Evolutionary conservation across 1,284 basidiomycete genomes (phyloP).

Genomic region (Malassezia sp.): DNA sequence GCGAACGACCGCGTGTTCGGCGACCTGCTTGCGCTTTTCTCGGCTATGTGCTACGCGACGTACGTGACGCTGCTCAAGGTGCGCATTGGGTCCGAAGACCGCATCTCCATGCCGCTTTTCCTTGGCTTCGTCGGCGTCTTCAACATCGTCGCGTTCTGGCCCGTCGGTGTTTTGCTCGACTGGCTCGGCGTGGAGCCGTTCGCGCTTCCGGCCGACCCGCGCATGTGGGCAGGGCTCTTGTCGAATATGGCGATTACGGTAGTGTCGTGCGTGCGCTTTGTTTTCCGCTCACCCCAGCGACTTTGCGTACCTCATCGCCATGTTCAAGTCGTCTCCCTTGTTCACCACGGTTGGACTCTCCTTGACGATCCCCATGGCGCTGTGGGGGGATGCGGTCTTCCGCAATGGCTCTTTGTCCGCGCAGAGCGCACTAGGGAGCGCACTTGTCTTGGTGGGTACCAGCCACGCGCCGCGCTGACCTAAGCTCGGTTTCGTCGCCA

Average conservation of each 20-base stretch:
- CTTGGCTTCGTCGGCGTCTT: slow-evolving; percentile 62
- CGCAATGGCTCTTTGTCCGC: slow-evolving; percentile 44
- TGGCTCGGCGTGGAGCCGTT: slow-evolving; percentile 63
- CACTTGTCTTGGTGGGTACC: slow-evolving; percentile 27
- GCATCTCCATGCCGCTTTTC: slow-evolving; percentile 50
- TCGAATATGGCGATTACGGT: slow-evolving; percentile 62
- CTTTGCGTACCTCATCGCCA: slow-evolving; percentile 53
- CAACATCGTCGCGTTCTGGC: slow-evolving; percentile 71
- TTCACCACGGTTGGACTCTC: slow-evolving; percentile 87
- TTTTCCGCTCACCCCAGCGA: slow-evolving; percentile 48
- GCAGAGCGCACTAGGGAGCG: slow-evolving; percentile 25
- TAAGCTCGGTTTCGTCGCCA: slow-evolving; percentile 10
- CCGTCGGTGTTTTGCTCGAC: slow-evolving; percentile 70
- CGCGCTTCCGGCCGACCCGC: slow-evolving; percentile 57
- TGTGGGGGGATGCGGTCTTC: slow-evolving; percentile 64
- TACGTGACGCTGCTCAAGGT: slow-evolving; percentile 83
- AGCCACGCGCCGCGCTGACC: too few species aligned
- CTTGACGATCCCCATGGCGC: slow-evolving; percentile 83
- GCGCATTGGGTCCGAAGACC: slow-evolving; percentile 49
- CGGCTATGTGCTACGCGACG: slow-evolving; percentile 58
- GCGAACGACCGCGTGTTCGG: slow-evolving; percentile 28
- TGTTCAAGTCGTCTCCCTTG: slow-evolving; percentile 82
- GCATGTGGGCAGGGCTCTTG: slow-evolving; percentile 58
- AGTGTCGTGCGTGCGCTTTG: slow-evolving; percentile 33
- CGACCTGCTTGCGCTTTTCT: slow-evolving; percentile 37